Evolutionary conservation across 768 basidiomycete genomes (phyloP).

Genomic region (Gloeophyllum trabeum): DNA sequence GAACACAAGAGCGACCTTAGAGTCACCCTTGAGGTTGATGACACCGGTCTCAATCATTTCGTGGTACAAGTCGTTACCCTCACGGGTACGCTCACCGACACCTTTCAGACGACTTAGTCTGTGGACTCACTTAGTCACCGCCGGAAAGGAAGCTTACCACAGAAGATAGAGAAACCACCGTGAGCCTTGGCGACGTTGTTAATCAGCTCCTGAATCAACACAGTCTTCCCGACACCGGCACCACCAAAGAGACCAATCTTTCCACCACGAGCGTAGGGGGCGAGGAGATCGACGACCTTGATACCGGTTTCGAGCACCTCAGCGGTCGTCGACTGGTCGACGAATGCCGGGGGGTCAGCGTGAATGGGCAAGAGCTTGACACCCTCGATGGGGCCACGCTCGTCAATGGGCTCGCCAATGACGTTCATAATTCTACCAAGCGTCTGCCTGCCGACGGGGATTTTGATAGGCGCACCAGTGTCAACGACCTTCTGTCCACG

Average conservation of each 20-base stretch:
- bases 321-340: conserved; percentile 97
- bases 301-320: conserved; percentile 99
- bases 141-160: conserved; percentile 39
- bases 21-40: conserved; percentile 99
- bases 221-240: conserved; percentile 99
- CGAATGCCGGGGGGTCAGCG: conserved; percentile 93
- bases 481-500: conserved; percentile 97
- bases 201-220: conserved; percentile 98
- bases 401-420: conserved; percentile 99
- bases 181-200: conserved; percentile 99
- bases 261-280: conserved; percentile 99
- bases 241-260: conserved; percentile 99
- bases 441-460: conserved; percentile 90
- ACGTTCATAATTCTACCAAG: conserved; percentile 99
- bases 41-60: conserved; percentile 99
- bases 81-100: conserved; percentile 99
- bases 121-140: neutral
- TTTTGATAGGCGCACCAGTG: conserved; percentile 92
- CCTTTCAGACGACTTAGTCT: conserved; percentile 36
- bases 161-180: conserved; percentile 99
- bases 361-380: conserved; percentile 90
- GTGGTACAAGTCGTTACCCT: conserved; percentile 99
- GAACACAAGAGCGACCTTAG: conserved; percentile 99
- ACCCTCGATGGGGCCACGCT: conserved; percentile 97
- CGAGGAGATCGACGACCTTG: conserved; percentile 99